Evolutionary conservation across 2,329 filamentous ascomycete species (phyloP).

Genomic region (Cladorrhinum sp.): DNA sequence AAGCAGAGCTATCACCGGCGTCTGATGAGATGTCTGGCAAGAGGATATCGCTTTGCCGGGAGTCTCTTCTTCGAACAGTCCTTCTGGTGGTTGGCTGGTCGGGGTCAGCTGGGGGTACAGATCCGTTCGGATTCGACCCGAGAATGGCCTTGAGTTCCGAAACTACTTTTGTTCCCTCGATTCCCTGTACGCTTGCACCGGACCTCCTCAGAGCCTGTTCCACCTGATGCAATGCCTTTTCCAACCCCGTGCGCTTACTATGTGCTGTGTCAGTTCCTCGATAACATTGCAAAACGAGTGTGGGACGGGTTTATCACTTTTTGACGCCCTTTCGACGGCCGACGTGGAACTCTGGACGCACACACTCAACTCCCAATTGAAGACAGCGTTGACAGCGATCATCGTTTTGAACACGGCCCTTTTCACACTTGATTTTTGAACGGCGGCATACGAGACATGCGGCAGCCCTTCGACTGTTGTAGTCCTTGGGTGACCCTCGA

Average conservation of each 20-base stretch:
- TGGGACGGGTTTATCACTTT: slow-evolving; percentile 51
- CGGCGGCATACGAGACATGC: slow-evolving; percentile 48
- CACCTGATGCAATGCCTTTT: slow-evolving; percentile 72
- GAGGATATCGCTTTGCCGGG: slow-evolving; percentile 21
- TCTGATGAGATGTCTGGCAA: slow-evolving; percentile 28
- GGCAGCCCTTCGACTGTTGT: slow-evolving; percentile 28
- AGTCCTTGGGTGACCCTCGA: slow-evolving; percentile 22
- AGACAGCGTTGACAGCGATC: slow-evolving; percentile 59
- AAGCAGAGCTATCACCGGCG: slow-evolving; percentile 28
- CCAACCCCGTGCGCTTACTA: slow-evolving; percentile 70
- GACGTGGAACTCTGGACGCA: slow-evolving; percentile 70
- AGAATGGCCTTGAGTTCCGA: slow-evolving; percentile 43
- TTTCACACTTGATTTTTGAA: slow-evolving; percentile 67
- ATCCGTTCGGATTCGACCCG: slow-evolving; percentile 28
- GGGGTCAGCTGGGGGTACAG: slow-evolving; percentile 6
- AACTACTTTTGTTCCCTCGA: slow-evolving; percentile 46
- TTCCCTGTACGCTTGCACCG: slow-evolving; percentile 42
- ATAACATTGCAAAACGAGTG: background rate
- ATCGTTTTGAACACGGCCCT: slow-evolving; percentile 47
- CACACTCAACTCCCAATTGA: slow-evolving; percentile 57
- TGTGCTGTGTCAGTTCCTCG: slow-evolving; percentile 15
- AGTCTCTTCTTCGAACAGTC: slow-evolving; percentile 13
- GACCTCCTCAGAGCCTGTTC: slow-evolving; percentile 65
- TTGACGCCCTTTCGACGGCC: slow-evolving; percentile 74
- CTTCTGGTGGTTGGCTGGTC: slow-evolving; percentile 19